These are phyloP conservation scores for Fusarium xylarioides DNA, from an alignment of 2,329 filamentous ascomycete genomes.

Conservation along the genomic window DNA sequence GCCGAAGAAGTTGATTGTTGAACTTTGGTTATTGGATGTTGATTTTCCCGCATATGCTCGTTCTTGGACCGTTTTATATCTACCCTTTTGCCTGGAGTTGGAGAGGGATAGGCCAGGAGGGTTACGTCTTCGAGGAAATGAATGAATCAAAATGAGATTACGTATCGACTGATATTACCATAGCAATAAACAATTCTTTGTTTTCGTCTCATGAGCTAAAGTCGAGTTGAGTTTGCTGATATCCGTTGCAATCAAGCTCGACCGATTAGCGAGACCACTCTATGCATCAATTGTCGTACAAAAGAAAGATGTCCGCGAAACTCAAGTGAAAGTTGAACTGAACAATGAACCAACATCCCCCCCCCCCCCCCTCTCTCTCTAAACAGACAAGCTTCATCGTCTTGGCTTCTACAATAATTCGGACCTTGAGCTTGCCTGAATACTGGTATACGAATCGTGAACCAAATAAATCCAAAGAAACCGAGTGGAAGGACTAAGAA, in stretches of 20 bases:
- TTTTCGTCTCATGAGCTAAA: not conserved
- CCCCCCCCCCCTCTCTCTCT: not conserved
- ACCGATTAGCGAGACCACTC: not conserved
- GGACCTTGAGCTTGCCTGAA: not conserved
- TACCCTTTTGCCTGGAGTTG: not conserved
- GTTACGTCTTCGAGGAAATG: not conserved
- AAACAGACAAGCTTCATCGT: not conserved
- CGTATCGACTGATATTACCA: not conserved
- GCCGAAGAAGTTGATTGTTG: constrained; percentile 21
- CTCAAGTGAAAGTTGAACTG: not conserved
- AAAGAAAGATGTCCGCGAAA: not conserved
- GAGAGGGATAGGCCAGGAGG: not conserved
- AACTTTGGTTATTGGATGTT: not conserved
- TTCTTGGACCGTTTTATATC: not conserved
- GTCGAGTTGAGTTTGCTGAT: not conserved
- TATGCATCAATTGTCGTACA: not conserved
- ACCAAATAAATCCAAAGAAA: not conserved
- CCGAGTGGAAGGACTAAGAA: not conserved
- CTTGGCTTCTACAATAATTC: not conserved
- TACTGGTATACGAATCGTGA: not conserved
- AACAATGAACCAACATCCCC: not conserved
- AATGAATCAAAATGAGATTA: not conserved
- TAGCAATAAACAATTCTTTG: not conserved
- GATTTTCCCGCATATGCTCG: not conserved
- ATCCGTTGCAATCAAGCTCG: not conserved